A percentile compares a stretch with the other conserved stretches of the same genome.
Conservation (phyloP, 352 stramenopile species). For the Sclerospora graminicola region DNA sequence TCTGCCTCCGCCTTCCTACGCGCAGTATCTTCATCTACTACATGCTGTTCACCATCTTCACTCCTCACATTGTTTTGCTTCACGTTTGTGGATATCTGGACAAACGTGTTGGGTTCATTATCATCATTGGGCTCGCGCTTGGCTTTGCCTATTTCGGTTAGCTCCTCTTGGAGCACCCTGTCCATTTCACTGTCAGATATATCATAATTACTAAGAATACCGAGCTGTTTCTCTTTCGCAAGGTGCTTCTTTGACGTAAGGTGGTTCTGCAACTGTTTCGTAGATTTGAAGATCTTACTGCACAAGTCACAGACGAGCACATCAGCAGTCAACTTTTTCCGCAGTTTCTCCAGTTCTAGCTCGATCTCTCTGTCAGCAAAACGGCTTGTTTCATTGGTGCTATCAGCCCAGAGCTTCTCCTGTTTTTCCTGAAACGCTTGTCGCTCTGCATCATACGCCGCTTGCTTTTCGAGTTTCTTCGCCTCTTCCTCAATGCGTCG, state of each 20-base stretch:
- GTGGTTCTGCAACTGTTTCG: constrained; percentile 77
- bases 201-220: constrained; percentile 43
- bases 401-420: constrained; percentile 38
- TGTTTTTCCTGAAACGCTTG: constrained; percentile 64
- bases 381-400: constrained; percentile 31
- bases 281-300: constrained; percentile 77
- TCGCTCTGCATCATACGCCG: constrained; percentile 45
- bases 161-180: constrained; percentile 40
- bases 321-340: constrained; percentile 58
- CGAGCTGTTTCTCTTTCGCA: constrained; percentile 63
- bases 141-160: constrained; percentile 30
- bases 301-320: constrained; percentile 70
- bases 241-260: constrained; percentile 74
- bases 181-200: constrained; percentile 58
- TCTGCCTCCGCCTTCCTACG: constrained; percentile 30
- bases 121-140: constrained; percentile 3
- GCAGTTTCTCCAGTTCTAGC: constrained; percentile 49
- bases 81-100: constrained; percentile 1
- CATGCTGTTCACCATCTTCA: constrained; percentile 16
- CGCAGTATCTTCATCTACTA: constrained; percentile 25
- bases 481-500: constrained; percentile 37
- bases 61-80: constrained; percentile 6
- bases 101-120: background rate
- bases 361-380: constrained; percentile 48
- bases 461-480: constrained; percentile 47